Percentiles rank a stretch among this genome's conserved stretches.
Evolutionary conservation across 202 grass and related monocot species (phyloP).

Genomic region (Hordeum pubiflorum): DNA sequence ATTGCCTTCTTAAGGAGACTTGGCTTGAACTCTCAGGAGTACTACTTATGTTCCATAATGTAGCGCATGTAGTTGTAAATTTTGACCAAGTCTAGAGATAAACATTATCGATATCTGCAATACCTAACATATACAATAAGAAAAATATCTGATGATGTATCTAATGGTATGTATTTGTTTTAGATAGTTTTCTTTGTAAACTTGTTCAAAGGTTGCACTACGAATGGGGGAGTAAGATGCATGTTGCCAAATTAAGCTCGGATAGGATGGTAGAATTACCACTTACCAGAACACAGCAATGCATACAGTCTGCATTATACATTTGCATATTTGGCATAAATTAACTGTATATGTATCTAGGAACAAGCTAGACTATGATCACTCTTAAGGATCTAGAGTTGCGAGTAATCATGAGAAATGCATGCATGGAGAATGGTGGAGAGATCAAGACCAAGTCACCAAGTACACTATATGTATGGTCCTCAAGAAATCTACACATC

Average conservation of each 20-base stretch:
- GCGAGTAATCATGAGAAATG: constrained; percentile 1
- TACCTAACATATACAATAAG: background rate
- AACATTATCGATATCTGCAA: background rate
- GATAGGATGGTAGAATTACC: background rate
- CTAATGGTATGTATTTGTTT: background rate
- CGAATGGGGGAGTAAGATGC: background rate
- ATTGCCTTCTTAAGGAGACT: background rate
- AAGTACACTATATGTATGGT: constrained; percentile 17
- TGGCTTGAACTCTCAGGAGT: too few species aligned
- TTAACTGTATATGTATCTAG: background rate
- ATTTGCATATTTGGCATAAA: background rate
- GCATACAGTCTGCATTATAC: background rate
- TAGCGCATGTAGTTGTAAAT: background rate
- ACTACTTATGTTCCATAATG: background rate
- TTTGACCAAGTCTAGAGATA: background rate
- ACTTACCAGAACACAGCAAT: background rate
- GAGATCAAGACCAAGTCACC: background rate
- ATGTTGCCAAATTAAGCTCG: background rate
- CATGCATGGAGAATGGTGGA: background rate
- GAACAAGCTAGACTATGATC: background rate
- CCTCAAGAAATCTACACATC: constrained; percentile 17
- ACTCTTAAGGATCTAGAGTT: background rate
- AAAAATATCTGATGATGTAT: background rate
- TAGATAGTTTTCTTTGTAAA: background rate
- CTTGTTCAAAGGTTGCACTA: background rate